Evolutionary conservation across 2,329 filamentous ascomycete genomes (phyloP).

Genomic region (Neofusicoccum laricinum): DNA sequence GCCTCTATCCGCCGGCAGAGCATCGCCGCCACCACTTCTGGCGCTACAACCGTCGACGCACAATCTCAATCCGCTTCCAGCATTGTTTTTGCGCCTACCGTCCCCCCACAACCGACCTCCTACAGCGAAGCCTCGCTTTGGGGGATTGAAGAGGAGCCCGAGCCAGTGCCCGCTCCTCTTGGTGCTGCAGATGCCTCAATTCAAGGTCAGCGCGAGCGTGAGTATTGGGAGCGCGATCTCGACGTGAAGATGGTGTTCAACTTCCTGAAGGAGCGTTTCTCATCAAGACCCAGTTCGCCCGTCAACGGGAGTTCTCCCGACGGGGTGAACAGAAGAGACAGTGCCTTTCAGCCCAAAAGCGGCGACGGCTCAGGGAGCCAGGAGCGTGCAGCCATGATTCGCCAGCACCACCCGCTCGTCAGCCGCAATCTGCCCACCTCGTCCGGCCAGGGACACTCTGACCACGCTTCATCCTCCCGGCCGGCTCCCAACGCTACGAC

Average conservation of each 20-base stretch:
- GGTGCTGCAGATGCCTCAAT: slow-evolving; percentile 28
- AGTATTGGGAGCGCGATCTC: slow-evolving; percentile 92
- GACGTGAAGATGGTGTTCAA: slow-evolving; percentile 90
- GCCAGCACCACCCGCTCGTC: slow-evolving; percentile 85
- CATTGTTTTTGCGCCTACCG: slow-evolving; percentile 52
- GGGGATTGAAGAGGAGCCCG: slow-evolving; percentile 63
- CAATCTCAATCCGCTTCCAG: slow-evolving; percentile 20
- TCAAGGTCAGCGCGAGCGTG: slow-evolving; percentile 46
- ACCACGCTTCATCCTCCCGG: slow-evolving; percentile 17
- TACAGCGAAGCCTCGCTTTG: slow-evolving; percentile 57
- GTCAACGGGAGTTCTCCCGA: slow-evolving; percentile 26
- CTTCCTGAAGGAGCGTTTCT: slow-evolving; percentile 46
- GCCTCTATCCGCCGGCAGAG: slow-evolving; percentile 5
- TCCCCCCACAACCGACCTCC: slow-evolving; percentile 28
- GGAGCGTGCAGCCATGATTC: slow-evolving; percentile 72
- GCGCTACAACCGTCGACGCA: slow-evolving; percentile 20
- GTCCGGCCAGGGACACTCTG: not conserved
- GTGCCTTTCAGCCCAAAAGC: slow-evolving; percentile 1
- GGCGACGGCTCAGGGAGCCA: slow-evolving; percentile 6
- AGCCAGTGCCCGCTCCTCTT: slow-evolving; percentile 45
- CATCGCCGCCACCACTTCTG: slow-evolving; percentile 23
- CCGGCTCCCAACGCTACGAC: slow-evolving; percentile 19
- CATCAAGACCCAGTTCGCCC: slow-evolving; percentile 28
- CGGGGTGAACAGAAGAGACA: not conserved
- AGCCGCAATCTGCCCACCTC: slow-evolving; percentile 43